Base-by-base conservation (phyloP, 2,329 filamentous ascomycete genomes). In the Cladosporium colombiae region DNA sequence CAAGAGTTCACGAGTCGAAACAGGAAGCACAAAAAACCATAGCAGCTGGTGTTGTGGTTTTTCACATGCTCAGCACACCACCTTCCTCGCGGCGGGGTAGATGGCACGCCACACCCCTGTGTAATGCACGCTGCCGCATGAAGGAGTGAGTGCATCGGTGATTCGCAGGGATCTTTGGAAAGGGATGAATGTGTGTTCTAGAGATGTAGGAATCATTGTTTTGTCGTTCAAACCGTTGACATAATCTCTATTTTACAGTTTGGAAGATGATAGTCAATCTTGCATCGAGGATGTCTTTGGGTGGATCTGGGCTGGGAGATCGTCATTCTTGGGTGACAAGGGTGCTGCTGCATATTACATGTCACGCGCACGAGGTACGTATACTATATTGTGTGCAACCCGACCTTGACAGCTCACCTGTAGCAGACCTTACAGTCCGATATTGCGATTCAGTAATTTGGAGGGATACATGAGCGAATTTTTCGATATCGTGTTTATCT, bases 1-100 rank as follows among this genome's bases (percentile, higher is more conserved):
- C 8, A 10, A 18, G 31, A 23, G n/a, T 14, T 33, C 18, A 23
- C 8, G 7, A n/a, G 3, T 13, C 2, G 5, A 2, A 6, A 35
- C 7, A 27, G 7, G 21, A 18, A 27, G n/a, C 5, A 40, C 21
- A 40, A 6, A 18, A 44, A n/a, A 44, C 7, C 6, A 57, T 16
- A 21, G 31, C 31, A 25, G 53, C 53, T 7, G 3, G 4, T 31
- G 52, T 33, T 33, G 13, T 25, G n/a, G 23, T 3, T 21, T 33
- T 57, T 40, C 31, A 40, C 55, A 57, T 57, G 55, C 55, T 33
- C 52, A 33, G 53, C 53, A 57, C 55, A 57, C 55, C 55, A 57
- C 55, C 55, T 57, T 57, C 33, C 11, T 40, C 23, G 55, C 55
- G 33, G 55, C 55, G 55, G 55, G 55, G 55, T 57, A 57, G 52